Evolutionary conservation across 192 early-diverging fungal genomes (phyloP).

Genomic region (Podochytrium sp.): DNA sequence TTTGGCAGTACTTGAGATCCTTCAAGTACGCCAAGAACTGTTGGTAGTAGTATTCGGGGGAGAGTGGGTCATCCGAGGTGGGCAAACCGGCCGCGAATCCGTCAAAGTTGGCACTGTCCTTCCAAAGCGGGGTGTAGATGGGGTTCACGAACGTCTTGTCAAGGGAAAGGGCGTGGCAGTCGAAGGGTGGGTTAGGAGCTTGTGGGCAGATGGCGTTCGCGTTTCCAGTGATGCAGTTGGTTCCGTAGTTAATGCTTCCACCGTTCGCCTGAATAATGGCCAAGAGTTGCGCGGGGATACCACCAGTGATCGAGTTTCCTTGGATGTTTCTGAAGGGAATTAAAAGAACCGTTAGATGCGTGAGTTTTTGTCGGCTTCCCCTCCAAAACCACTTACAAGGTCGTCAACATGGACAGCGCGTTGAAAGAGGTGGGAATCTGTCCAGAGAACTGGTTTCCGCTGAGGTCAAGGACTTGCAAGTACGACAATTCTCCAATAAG

Average conservation of each 20-base stretch:
- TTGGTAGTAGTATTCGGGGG: neutral
- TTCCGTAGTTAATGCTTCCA: neutral
- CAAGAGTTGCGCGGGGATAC: neutral
- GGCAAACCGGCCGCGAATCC: neutral
- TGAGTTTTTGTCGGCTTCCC: too few species aligned
- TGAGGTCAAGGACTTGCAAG: neutral
- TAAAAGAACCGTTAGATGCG: too few species aligned
- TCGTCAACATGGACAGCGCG: neutral
- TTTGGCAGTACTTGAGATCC: neutral
- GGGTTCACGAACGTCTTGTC: conserved; percentile 2
- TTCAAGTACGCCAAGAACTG: neutral
- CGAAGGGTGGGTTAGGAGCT: neutral
- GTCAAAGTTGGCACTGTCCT: too few species aligned
- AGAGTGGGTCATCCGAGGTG: neutral
- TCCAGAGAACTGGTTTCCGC: conserved; percentile 2
- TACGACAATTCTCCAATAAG: neutral
- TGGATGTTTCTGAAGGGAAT: neutral
- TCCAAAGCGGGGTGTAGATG: too few species aligned
- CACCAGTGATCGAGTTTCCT: neutral
- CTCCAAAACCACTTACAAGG: neutral
- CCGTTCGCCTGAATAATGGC: neutral
- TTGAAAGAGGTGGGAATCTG: neutral
- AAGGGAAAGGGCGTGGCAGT: conserved; percentile 6
- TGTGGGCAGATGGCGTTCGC: neutral
- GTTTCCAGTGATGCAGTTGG: neutral